phyloP scores from a whole-genome alignment of 352 stramenopile species.

The Peronospora farinosa region DNA sequence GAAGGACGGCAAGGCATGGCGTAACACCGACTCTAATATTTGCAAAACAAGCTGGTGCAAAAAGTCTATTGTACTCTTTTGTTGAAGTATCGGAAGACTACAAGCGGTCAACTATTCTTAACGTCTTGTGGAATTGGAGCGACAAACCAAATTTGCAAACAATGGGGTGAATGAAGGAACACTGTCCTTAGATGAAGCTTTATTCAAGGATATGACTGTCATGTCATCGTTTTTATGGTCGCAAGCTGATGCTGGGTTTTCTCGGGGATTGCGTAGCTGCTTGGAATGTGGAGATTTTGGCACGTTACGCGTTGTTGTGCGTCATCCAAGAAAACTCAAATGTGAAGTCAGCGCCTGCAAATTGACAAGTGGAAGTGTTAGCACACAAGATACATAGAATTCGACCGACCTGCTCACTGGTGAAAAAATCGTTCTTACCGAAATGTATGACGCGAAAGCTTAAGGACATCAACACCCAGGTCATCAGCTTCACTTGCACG shows the following conservation, averaged over 20 bases:
- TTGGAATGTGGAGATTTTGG: neutral
- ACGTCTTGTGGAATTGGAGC: no score
- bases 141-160: no score
- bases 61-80: no score
- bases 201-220: no score
- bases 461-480: constrained; percentile 24
- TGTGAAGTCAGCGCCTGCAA: constrained; percentile 21
- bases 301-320: neutral
- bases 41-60: constrained; percentile 5
- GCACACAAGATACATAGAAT: neutral
- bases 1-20: constrained; percentile 38
- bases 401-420: neutral
- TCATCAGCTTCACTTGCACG: constrained; percentile 21
- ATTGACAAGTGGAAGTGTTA: neutral
- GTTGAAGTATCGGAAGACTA: no score
- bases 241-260: no score
- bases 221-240: no score
- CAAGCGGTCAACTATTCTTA: no score
- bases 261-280: neutral
- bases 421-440: constrained; percentile 7
- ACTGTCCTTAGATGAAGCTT: no score
- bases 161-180: no score
- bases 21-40: constrained; percentile 35
- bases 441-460: constrained; percentile 24
- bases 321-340: constrained; percentile 22